Base-by-base conservation (phyloP, 1,284 basidiomycete species). In the Pseudozyma thailandica region DNA sequence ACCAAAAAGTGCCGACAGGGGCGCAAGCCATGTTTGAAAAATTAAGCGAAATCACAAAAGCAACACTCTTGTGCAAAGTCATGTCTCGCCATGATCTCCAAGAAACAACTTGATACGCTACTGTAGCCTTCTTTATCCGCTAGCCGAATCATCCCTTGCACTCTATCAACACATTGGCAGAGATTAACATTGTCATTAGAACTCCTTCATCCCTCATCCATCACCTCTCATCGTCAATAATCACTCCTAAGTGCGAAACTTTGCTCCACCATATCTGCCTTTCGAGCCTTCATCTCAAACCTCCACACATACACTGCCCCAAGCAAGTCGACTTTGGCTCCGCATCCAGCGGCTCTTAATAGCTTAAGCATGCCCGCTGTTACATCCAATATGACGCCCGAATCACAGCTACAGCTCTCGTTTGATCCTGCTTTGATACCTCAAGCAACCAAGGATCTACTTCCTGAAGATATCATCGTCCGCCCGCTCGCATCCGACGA, bases 401-500 rank as follows among this genome's bases (percentile, higher is more conserved):
- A 91, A 79, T 84, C 84, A 44, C 81, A 88, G 43, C 89, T 94
- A 59, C 89, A 92, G 75, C 88, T 94, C 43, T 85, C 91, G 59
- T 94, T 93, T 84, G 85, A 89, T 28, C 78, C 88, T 30, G 85
- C 88, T 42, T 85, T 90, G 78, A 90, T 92, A 77, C 88, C 90
- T 0, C 75, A 82, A 2, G 86, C 89, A 30, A 87, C 90, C 55
- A 86, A 86, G 63, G 83, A 84, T 6, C 85, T 86, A 58, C 84
- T 92, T 2, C 88, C 88, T 25, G 62, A 86, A 52, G 85, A 86
- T 56, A 83, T 89, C 57, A 86, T 90, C 84, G 86, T 96, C 23
- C 92, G 95, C 20, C 95, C 95, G 0, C 87, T 98, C 13, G 88
- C 93, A 0, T 89, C 89, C 15, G 89, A 90, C 28, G 95, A 98